Evolutionary conservation across 768 basidiomycete genomes (phyloP).

Genomic region (Udeniomyces megalosporus): DNA sequence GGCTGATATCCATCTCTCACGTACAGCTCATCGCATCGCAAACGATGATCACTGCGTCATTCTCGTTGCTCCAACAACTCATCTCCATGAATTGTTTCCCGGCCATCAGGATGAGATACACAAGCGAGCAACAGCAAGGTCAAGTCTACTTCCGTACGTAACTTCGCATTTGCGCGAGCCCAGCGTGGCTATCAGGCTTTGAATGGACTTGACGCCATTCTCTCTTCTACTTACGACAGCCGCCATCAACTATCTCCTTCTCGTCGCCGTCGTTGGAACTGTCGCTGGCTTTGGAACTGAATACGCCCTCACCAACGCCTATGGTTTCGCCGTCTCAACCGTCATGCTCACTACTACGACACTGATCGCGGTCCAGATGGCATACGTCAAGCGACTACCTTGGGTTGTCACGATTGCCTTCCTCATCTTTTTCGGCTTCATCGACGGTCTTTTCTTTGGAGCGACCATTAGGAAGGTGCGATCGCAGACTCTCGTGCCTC

Average conservation of each 20-base stretch:
- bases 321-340: constrained; percentile 39
- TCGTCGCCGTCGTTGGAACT: constrained; percentile 40
- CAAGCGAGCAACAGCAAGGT: constrained; percentile 45
- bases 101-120: constrained; percentile 35
- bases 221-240: no score
- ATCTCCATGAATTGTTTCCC: constrained; percentile 47
- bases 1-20: not conserved
- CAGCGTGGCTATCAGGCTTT: no score
- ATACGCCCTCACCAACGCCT: constrained; percentile 43
- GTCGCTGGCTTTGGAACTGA: constrained; percentile 45
- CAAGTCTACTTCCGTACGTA: constrained; percentile 43
- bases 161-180: not conserved
- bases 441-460: constrained; percentile 44
- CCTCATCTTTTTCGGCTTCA: constrained; percentile 28
- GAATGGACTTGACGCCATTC: not conserved
- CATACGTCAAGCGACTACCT: constrained; percentile 40
- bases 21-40: constrained; percentile 40
- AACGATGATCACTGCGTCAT: constrained; percentile 54
- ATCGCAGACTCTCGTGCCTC: not conserved
- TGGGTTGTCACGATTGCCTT: constrained; percentile 35
- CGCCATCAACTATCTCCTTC: constrained; percentile 42
- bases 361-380: constrained; percentile 43
- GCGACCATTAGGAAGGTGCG: constrained; percentile 34
- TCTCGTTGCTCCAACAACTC: constrained; percentile 41
- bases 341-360: constrained; percentile 49